These are phyloP conservation scores for Chalciporus piperatus DNA, from an alignment of 768 basidiomycete genomes.

Conservation along the genomic window DNA sequence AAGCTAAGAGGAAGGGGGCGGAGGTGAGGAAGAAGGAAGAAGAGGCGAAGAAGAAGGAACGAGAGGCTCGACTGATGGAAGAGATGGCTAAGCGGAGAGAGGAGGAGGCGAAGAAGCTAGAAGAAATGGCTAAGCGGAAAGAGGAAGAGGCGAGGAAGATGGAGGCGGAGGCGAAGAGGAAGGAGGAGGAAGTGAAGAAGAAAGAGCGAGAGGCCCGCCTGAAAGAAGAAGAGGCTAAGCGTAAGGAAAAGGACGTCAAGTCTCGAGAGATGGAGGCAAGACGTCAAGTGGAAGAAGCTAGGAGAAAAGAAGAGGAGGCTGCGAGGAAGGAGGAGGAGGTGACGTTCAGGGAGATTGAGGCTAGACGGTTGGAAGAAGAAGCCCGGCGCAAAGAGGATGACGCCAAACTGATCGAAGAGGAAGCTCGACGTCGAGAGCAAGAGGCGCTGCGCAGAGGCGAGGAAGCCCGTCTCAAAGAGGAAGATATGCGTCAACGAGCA, in stretches of 20 bases:
- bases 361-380: conserved; percentile 7
- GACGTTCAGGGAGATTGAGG: conserved; percentile 23
- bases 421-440: conserved; percentile 21
- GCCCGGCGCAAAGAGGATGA: conserved; percentile 3
- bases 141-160: conserved; percentile 25
- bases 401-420: conserved; percentile 13
- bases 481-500: conserved; percentile 26
- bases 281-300: conserved; percentile 13
- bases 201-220: conserved; percentile 25
- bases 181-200: conserved; percentile 25
- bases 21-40: conserved; percentile 28
- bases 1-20: conserved; percentile 16
- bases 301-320: conserved; percentile 11
- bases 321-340: conserved; percentile 15
- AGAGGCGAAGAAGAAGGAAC: conserved; percentile 19
- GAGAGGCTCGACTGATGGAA: conserved; percentile 22
- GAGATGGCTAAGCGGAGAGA: conserved; percentile 26
- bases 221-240: conserved; percentile 26
- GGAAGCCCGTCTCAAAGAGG: conserved; percentile 23
- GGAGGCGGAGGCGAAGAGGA: conserved; percentile 29
- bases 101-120: conserved; percentile 19
- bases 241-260: conserved; percentile 31
- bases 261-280: conserved; percentile 23
- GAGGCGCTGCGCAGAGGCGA: conserved; percentile 27
- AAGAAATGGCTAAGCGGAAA: conserved; percentile 26